phyloP scores from a whole-genome alignment of 768 basidiomycete species.

The Gymnopilus junonius region DNA sequence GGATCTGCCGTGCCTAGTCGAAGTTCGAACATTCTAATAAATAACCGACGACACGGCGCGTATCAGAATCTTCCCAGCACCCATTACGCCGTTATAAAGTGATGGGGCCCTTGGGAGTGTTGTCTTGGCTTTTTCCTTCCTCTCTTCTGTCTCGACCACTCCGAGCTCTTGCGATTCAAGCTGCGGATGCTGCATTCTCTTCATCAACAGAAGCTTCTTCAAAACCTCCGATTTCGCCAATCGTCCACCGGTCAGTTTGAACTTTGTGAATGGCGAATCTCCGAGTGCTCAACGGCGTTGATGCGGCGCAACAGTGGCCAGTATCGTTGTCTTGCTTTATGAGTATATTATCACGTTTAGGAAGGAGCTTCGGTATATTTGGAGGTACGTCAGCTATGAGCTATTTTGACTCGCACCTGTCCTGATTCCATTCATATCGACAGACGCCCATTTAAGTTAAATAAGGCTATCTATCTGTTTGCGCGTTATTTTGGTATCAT shows the following conservation, averaged over 20 bases:
- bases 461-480: conserved; percentile 2
- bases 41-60: no score
- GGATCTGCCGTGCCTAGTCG: background rate
- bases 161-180: background rate
- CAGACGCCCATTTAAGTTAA: conserved; percentile 6
- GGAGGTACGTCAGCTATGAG: background rate
- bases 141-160: background rate
- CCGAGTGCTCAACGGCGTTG: background rate
- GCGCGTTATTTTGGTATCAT: conserved; percentile 10
- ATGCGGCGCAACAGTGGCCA: background rate
- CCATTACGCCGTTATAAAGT: background rate
- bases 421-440: background rate
- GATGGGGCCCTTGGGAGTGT: background rate
- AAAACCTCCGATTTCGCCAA: background rate
- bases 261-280: background rate
- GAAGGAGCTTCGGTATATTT: conserved; percentile 1
- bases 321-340: background rate
- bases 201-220: background rate
- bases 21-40: no score
- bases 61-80: background rate
- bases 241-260: conserved; percentile 2
- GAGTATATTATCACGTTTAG: background rate
- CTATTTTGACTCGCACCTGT: no score
- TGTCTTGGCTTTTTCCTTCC: background rate
- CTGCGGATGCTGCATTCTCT: background rate